Base-by-base conservation (phyloP, 164 flowering plant genomes). In the Chloranthus sessilifolius region DNA sequence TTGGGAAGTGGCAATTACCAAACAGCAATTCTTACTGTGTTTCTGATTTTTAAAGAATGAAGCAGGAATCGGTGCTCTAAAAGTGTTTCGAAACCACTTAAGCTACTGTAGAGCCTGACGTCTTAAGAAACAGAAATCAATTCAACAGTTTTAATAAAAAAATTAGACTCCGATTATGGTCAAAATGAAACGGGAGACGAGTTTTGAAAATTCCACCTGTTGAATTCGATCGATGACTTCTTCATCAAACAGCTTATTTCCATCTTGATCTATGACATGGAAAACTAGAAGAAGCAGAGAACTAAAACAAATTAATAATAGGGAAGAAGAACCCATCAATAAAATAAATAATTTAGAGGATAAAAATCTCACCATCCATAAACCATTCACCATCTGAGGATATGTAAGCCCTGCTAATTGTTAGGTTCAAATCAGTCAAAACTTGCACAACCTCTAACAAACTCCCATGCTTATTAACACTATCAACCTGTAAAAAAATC, bases 321-420 rank as follows among this genome's bases (percentile, higher is more conserved):
- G 15, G 28, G 8, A 31, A 31, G 17, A n/a, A 23, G 38, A 34
- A 40, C 4, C 31, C 7, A 16, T 21, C n/a, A 36, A 45, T 39
- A 11, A 10, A 23, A 7, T 19, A 30, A 38, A 10, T 1, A 8
- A 7, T 16, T 11, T 43, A 12, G 21, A 20, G 36, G 39, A 41
- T 8, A 9, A 29, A 10, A 56, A 45, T 2, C 66, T 16, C 66
- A 82, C 94, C 94, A 61, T 85, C 89, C 94, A 85, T 85, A 64
- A 85, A 85, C 88, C 88, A 85, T 37, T 71, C 84, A 1, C 86
- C 86, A 69, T 85, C 94, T 14, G 87, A 82, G 24, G 87, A 80
- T 30, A 85, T 76, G 60, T 85, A 82, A 9, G 89, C 94, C 47
- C 79, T 82, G 20, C 53, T 77, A 26, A 82, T 76, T 8, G 60